Conservation (phyloP, 1,139 yeast genomes). For the Pichia sp. region DNA sequence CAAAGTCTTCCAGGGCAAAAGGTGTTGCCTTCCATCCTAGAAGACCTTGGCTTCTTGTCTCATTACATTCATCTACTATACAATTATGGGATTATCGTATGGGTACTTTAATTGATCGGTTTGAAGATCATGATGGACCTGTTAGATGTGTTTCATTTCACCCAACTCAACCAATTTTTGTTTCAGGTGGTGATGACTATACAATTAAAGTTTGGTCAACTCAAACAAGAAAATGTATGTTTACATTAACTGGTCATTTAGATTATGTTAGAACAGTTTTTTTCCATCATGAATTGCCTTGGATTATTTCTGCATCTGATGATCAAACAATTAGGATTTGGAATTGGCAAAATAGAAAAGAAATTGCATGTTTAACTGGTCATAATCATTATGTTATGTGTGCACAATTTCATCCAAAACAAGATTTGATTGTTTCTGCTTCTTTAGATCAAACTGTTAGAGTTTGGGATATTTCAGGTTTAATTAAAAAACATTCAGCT, state of each 20-base stretch:
- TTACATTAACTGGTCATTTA: conserved; percentile 87
- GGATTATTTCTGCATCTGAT: conserved; percentile 95
- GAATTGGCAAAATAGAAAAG: conserved; percentile 99
- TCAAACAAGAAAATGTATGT: conserved; percentile 83
- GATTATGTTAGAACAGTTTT: conserved; percentile 93
- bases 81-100: conserved; percentile 99
- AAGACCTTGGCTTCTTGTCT: conserved; percentile 93
- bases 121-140: conserved; percentile 98
- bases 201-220: conserved; percentile 95
- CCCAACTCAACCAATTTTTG: conserved; percentile 96
- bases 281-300: conserved; percentile 94
- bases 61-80: conserved; percentile 89
- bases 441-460: conserved; percentile 98
- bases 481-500: conserved; percentile 93
- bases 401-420: conserved; percentile 95
- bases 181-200: conserved; percentile 96
- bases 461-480: conserved; percentile 96
- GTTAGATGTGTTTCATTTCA: conserved; percentile 95
- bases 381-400: conserved; percentile 98
- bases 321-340: conserved; percentile 98
- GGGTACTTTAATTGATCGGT: conserved; percentile 95
- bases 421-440: conserved; percentile 91
- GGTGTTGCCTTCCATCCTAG: conserved; percentile 98
- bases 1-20: conserved; percentile 97
- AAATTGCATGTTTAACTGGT: conserved; percentile 94